A percentile compares a stretch with the other conserved stretches of the same genome.
phyloP scores from a whole-genome alignment of 2,329 filamentous ascomycete species.

The Emydomyces testavorans region DNA sequence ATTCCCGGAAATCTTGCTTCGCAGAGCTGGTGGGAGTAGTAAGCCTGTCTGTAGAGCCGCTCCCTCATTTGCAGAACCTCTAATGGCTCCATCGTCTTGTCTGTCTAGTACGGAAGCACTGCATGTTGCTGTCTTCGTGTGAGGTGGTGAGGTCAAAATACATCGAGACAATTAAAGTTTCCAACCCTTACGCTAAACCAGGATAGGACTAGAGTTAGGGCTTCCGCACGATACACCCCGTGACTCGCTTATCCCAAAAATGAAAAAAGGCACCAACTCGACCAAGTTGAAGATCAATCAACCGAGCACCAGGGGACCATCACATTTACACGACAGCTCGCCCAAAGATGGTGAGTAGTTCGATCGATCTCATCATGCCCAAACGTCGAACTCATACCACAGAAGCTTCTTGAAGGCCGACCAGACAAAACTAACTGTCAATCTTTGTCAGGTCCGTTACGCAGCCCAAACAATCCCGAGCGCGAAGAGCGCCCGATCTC shows the following conservation, averaged over 20 bases:
- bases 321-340: constrained; percentile 32
- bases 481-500: constrained; percentile 91
- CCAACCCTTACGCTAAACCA: constrained; percentile 15
- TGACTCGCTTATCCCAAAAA: constrained; percentile 16
- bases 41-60: no score
- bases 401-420: not conserved
- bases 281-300: constrained; percentile 29
- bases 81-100: no score
- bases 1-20: no score
- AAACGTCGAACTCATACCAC: not conserved
- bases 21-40: no score
- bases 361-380: constrained; percentile 6
- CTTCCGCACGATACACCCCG: constrained; percentile 21
- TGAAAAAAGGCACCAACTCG: constrained; percentile 11
- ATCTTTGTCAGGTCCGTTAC: constrained; percentile 68
- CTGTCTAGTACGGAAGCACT: no score
- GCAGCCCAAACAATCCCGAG: constrained; percentile 76
- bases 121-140: no score
- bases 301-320: constrained; percentile 25
- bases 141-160: no score
- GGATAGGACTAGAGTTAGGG: constrained; percentile 30
- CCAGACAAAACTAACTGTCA: not conserved
- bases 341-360: constrained; percentile 38
- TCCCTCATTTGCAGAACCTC: no score
- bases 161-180: no score